These are phyloP conservation scores for Meredithiella fracta DNA, from an alignment of 2,329 filamentous ascomycete genomes.

Conservation along the genomic window DNA sequence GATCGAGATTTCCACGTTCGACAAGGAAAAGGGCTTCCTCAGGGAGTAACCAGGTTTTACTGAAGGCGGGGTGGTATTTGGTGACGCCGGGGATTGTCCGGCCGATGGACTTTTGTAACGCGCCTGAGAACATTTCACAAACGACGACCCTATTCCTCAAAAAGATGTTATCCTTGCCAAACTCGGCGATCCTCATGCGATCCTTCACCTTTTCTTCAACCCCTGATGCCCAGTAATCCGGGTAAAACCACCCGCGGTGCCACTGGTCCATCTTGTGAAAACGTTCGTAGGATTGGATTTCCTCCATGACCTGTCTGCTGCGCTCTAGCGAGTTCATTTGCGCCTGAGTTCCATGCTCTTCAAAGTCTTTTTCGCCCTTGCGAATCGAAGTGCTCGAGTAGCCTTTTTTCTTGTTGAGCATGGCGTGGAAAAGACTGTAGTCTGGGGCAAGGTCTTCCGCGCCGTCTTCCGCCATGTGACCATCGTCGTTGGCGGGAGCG, in stretches of 20 bases:
- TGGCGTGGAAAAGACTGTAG: constrained; percentile 53
- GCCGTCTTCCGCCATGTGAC: constrained; percentile 34
- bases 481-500: constrained; percentile 14
- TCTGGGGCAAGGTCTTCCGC: constrained; percentile 72
- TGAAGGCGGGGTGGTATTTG: constrained; percentile 34
- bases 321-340: constrained; percentile 65
- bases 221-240: constrained; percentile 33
- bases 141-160: constrained; percentile 40
- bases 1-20: constrained; percentile 72
- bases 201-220: constrained; percentile 15
- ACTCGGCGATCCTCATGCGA: constrained; percentile 7
- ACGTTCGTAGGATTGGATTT: constrained; percentile 63
- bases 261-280: constrained; percentile 53
- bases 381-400: constrained; percentile 53
- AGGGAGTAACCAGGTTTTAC: constrained; percentile 66
- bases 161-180: constrained; percentile 17
- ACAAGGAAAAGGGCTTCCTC: constrained; percentile 84
- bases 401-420: constrained; percentile 36
- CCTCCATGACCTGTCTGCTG: constrained; percentile 76
- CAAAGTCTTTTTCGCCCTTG: constrained; percentile 93
- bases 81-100: constrained; percentile 40
- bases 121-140: constrained; percentile 55
- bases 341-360: constrained; percentile 71
- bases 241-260: constrained; percentile 58
- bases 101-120: constrained; percentile 62